These are phyloP conservation scores for Vitis cinerea DNA, from an alignment of 164 flowering plant species.

Conservation along the genomic window DNA sequence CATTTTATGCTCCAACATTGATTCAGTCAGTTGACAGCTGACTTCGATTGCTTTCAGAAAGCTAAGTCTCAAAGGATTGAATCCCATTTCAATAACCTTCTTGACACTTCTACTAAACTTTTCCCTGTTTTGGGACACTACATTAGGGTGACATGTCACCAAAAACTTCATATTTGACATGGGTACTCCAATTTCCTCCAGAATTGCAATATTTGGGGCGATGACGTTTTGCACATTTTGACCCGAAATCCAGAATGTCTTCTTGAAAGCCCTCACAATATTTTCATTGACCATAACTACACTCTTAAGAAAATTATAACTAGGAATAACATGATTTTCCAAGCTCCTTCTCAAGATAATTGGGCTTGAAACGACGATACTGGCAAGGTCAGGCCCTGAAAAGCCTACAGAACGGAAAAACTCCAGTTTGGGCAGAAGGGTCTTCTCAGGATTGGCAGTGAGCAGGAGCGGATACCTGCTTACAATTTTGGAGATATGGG, in stretches of 20 bases:
- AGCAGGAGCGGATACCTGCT: conserved; percentile 18
- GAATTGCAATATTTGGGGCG: neutral
- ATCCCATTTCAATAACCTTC: no score
- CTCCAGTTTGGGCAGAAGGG: conserved; percentile 36
- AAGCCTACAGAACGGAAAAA: conserved; percentile 32
- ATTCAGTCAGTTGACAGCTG: neutral
- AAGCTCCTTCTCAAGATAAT: conserved; percentile 19
- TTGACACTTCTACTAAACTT: neutral
- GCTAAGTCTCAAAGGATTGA: no score
- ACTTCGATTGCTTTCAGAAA: neutral
- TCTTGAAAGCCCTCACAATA: conserved; percentile 4
- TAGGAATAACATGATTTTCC: conserved; percentile 24
- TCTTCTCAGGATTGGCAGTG: conserved; percentile 16
- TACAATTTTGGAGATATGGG: conserved; percentile 21
- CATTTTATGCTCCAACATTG: neutral
- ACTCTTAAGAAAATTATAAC: conserved; percentile 15
- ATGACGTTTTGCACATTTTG: neutral
- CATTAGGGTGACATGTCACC: neutral
- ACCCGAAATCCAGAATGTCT: neutral
- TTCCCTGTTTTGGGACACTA: neutral
- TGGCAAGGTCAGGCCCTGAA: conserved; percentile 9
- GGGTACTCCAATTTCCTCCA: no score
- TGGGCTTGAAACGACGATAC: conserved; percentile 7
- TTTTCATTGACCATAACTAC: conserved; percentile 14
- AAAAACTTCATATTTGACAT: neutral